phyloP scores from a whole-genome alignment of 306 rosid genomes.

The Cicer cuneatum region DNA sequence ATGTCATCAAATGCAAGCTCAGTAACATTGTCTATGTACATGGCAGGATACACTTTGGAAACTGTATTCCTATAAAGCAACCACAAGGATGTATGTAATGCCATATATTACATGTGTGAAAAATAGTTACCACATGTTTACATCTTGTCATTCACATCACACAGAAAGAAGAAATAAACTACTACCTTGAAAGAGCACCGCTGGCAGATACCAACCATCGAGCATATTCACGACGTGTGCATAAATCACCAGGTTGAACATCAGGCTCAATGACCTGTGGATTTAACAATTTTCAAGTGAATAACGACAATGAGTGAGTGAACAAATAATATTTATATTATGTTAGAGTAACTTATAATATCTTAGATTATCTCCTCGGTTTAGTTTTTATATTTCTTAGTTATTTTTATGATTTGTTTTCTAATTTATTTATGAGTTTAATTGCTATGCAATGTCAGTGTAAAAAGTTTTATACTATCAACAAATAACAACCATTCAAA shows the following conservation, averaged over 20 bases:
- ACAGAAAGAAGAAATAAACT: slow-evolving; percentile 33
- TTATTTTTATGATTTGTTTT: not conserved
- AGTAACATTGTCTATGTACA: slow-evolving; percentile 88
- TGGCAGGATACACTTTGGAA: slow-evolving; percentile 96
- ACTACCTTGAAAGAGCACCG: slow-evolving; percentile 89
- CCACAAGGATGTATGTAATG: slow-evolving; percentile 37
- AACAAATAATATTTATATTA: not conserved
- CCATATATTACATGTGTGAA: slow-evolving; percentile 26
- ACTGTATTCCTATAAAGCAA: slow-evolving; percentile 65
- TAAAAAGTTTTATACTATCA: no score
- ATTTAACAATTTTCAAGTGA: slow-evolving; percentile 35
- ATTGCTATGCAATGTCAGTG: no score
- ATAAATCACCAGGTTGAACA: slow-evolving; percentile 84
- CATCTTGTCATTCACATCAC: slow-evolving; percentile 29
- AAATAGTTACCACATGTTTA: slow-evolving; percentile 11
- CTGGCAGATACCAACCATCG: slow-evolving; percentile 97
- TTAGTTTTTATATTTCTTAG: not conserved
- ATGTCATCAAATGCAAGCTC: slow-evolving; percentile 96
- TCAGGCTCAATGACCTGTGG: slow-evolving; percentile 88
- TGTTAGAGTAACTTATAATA: not conserved
- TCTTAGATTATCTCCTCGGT: not conserved
- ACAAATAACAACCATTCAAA: no score
- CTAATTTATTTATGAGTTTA: not conserved
- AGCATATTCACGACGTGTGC: slow-evolving; percentile 97
- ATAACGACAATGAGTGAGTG: not conserved